phyloP scores from a whole-genome alignment of 805 yeast genomes.

The Suhomyces sp. region DNA sequence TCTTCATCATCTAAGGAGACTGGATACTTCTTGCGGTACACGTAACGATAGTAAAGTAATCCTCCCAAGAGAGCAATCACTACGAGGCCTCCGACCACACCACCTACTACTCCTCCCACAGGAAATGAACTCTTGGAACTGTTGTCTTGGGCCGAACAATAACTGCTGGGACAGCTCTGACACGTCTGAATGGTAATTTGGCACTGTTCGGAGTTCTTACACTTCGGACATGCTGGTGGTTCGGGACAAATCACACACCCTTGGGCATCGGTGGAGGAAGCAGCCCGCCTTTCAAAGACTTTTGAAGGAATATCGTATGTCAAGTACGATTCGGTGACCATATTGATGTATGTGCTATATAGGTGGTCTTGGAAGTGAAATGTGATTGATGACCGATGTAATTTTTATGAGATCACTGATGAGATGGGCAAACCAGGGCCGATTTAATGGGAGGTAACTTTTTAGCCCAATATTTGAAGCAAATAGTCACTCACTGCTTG shows the following conservation, averaged over 20 bases:
- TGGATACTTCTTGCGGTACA: slow-evolving; percentile 35
- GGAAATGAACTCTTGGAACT: slow-evolving; percentile 14
- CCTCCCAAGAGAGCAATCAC: slow-evolving; percentile 40
- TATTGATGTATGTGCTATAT: too few relatives aligned
- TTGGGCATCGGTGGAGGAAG: slow-evolving; percentile 21
- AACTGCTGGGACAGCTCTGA: slow-evolving; percentile 51
- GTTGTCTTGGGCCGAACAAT: slow-evolving; percentile 23
- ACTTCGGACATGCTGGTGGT: slow-evolving; percentile 52
- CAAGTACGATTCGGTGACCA: too few relatives aligned
- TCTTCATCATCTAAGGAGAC: slow-evolving; percentile 27
- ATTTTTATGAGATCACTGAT: too few relatives aligned
- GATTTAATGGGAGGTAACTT: too few relatives aligned
- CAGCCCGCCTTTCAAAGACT: slow-evolving; percentile 9
- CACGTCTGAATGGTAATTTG: slow-evolving; percentile 57
- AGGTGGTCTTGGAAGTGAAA: too few relatives aligned
- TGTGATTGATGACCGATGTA: too few relatives aligned
- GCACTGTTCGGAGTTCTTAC: slow-evolving; percentile 55
- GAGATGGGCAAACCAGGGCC: too few relatives aligned
- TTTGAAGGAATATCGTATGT: slow-evolving; percentile 8
- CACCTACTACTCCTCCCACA: slow-evolving; percentile 66
- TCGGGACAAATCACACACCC: slow-evolving; percentile 47
- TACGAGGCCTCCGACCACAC: slow-evolving; percentile 63
- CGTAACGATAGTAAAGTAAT: slow-evolving; percentile 32
- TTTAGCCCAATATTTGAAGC: too few relatives aligned
- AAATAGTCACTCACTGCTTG: too few relatives aligned